phyloP scores from a whole-genome alignment of 345 rosid species.

The Arabis alpina region DNA sequence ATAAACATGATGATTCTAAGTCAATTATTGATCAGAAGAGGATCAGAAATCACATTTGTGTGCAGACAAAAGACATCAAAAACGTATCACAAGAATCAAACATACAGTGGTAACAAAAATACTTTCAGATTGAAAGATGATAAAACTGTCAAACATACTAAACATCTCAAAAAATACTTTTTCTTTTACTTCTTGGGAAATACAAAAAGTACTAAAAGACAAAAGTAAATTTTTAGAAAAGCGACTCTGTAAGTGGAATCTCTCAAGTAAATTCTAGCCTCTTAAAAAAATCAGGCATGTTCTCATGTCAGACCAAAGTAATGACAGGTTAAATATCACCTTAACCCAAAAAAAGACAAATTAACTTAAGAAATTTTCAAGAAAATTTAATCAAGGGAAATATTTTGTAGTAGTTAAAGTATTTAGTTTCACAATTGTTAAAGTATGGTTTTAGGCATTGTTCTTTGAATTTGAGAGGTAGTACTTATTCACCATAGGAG shows the following conservation, averaged over 20 bases:
- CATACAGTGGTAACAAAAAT: too few relatives aligned
- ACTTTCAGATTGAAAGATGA: background rate
- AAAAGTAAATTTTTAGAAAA: background rate
- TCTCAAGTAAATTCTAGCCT: background rate
- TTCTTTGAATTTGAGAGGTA: too few relatives aligned
- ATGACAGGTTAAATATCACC: background rate
- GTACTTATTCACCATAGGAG: too few relatives aligned
- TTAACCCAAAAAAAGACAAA: background rate
- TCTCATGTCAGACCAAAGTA: constrained; percentile 1
- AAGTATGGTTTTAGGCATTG: too few relatives aligned
- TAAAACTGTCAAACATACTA: background rate
- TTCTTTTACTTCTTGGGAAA: background rate
- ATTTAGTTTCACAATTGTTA: background rate
- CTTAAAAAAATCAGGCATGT: background rate
- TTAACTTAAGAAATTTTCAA: background rate
- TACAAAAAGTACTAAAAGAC: background rate
- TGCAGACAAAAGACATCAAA: too few relatives aligned
- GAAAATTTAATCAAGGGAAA: background rate
- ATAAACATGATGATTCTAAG: too few relatives aligned
- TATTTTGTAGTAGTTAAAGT: background rate
- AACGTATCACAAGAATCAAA: too few relatives aligned
- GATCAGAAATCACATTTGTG: too few relatives aligned
- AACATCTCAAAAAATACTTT: background rate
- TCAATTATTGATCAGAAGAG: too few relatives aligned
- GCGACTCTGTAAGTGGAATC: background rate